Percentiles rank a stretch among this genome's conserved stretches.
phyloP scores from a whole-genome alignment of 352 stramenopile genomes.

The Phytophthora aleatoria region DNA sequence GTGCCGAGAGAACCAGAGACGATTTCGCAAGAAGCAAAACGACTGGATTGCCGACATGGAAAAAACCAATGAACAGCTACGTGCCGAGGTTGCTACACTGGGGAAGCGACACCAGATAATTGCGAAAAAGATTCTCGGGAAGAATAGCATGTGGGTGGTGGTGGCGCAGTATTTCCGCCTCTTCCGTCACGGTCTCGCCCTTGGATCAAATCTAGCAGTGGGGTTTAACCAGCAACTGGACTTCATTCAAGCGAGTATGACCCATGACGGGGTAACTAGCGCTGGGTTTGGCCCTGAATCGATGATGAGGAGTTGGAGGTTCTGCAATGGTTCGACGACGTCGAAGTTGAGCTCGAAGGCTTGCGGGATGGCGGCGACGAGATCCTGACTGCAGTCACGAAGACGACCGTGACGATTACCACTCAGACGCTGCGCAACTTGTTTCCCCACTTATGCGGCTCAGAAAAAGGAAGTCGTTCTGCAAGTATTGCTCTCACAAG shows the following conservation, averaged over 20 bases:
- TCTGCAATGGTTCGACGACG: constrained; percentile 7
- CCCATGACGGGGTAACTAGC: neutral
- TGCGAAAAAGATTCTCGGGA: neutral
- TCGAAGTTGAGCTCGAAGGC: constrained; percentile 1
- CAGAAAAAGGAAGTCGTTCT: neutral
- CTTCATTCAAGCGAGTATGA: neutral
- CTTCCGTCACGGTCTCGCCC: neutral
- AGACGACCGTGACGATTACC: constrained; percentile 3
- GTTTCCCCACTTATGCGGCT: neutral
- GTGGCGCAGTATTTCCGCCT: neutral
- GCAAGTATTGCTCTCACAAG: no score
- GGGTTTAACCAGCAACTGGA: neutral
- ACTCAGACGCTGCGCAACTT: constrained; percentile 4
- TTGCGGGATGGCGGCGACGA: neutral
- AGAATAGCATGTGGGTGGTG: neutral
- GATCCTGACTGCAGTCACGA: neutral
- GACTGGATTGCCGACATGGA: neutral
- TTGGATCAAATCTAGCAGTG: neutral
- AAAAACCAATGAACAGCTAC: neutral
- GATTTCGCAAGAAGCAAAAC: neutral
- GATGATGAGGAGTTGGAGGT: constrained; percentile 3
- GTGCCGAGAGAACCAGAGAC: neutral
- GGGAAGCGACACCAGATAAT: neutral
- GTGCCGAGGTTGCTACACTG: neutral
- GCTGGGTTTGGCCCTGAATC: neutral